Percentiles rank a stretch among this genome's conserved stretches.
phyloP scores from a whole-genome alignment of 495 filamentous ascomycete species.

The Aspergillus biplanus region DNA sequence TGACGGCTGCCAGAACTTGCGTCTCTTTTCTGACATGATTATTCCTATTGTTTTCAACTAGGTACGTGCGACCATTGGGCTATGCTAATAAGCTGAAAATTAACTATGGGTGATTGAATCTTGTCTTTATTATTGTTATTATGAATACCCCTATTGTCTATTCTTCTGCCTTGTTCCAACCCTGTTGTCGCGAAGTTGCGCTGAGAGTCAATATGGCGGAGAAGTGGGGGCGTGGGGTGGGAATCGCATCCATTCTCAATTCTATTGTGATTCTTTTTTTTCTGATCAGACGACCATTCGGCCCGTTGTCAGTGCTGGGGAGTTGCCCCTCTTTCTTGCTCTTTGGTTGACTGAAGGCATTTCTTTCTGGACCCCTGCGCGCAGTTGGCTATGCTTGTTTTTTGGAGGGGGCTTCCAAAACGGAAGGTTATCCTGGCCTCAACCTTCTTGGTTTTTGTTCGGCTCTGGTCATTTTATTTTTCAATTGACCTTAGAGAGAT shows the following conservation, averaged over 20 bases:
- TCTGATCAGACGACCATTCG: constrained; percentile 48
- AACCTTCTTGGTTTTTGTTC: background rate
- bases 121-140: too few species aligned
- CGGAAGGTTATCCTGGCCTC: constrained; percentile 15
- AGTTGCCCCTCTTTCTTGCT: constrained; percentile 21
- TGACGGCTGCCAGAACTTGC: background rate
- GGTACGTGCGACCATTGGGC: too few species aligned
- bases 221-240: constrained; percentile 34
- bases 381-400: constrained; percentile 1
- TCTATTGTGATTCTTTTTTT: constrained; percentile 33
- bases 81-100: too few species aligned
- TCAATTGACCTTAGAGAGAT: background rate
- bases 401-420: background rate
- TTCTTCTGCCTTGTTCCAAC: background rate
- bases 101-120: too few species aligned
- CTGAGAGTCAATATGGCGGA: constrained; percentile 31
- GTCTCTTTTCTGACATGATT: too few species aligned
- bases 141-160: background rate
- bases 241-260: constrained; percentile 12
- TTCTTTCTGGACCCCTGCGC: constrained; percentile 5
- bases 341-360: constrained; percentile 14
- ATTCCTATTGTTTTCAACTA: too few species aligned
- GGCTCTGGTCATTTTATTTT: background rate
- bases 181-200: background rate
- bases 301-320: constrained; percentile 32